Evolutionary conservation across 2,329 filamentous ascomycete genomes (phyloP).

Genomic region (Sclerotinia subarctica): DNA sequence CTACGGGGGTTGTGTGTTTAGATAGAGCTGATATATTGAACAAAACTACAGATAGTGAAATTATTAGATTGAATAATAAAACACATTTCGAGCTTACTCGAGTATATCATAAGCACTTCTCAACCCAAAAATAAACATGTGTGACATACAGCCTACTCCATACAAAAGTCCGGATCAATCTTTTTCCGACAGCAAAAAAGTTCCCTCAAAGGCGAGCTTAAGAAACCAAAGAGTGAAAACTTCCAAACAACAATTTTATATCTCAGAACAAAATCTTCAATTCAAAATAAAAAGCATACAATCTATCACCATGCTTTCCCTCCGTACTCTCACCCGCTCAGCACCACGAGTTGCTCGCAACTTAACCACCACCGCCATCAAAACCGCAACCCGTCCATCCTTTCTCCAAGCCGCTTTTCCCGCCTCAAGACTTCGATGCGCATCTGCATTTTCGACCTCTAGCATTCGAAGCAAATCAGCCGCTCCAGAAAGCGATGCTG

Average conservation of each 20-base stretch:
- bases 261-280: constrained; percentile 20
- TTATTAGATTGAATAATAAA: neutral
- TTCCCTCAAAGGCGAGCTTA: constrained; percentile 16
- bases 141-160: neutral
- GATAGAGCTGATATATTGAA: neutral
- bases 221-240: constrained; percentile 1
- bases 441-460: constrained; percentile 42
- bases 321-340: constrained; percentile 63
- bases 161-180: constrained; percentile 18
- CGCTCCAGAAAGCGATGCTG: constrained; percentile 59
- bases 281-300: constrained; percentile 17
- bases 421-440: constrained; percentile 32
- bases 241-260: constrained; percentile 8
- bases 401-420: constrained; percentile 35
- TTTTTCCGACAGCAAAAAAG: constrained; percentile 24
- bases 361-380: constrained; percentile 51
- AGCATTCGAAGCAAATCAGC: constrained; percentile 41
- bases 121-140: neutral
- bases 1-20: neutral
- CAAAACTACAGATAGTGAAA: neutral
- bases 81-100: neutral
- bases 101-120: neutral
- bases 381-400: constrained; percentile 39
- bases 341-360: constrained; percentile 63
- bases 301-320: constrained; percentile 58